Base-by-base conservation (phyloP, 208 protist genomes). In the Leishmania lainsoni region DNA sequence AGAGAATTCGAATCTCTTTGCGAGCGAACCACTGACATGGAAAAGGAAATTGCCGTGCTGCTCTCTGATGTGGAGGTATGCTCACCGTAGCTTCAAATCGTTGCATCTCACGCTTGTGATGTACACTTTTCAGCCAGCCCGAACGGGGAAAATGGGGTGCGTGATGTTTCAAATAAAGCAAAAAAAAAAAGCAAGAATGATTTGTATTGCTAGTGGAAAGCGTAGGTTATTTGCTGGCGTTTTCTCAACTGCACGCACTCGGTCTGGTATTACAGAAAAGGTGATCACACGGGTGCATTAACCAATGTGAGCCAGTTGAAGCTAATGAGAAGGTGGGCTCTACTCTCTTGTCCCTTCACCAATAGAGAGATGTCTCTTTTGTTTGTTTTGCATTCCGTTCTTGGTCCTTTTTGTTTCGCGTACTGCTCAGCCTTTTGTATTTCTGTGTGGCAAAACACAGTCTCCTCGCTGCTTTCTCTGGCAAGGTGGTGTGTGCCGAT, bases 1-100 rank as follows among this genome's bases (percentile, higher is more conserved):
- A 71, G 72, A 35, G 87, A 95, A 65, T 86, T 93, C 68, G 91
- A 95, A n/a, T 88, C 76, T 29, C 84, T 97, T 0, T 76, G 70
- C 49, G 71, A 92, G 76, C 88, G 91, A 29, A 90, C 87, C 29
- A 80, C 74, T 26, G 93, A 97, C 12, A 97, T 98, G 95, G 92
- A 97, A 72, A 91, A 91, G 71, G 95, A 98, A 76, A 95, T 98
- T 81, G 81, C 70, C 5, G 79, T 82, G 10, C 91, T 98, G 79
- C 79, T 97, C 2, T 81, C 84, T 16, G 92, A 95, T 71, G 88
- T 93, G 8, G 82, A 91, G 59, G 81, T 94, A 14, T 91, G 85
- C 58, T 83, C 91, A 51, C 76, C 75, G 14, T 79, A 77, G 48
- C 9, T 51, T 68, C 17, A 52, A 20, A 0, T 20, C 51, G 59